Conservation (phyloP, 2,329 filamentous ascomycete species). For the Fusarium equiseti region DNA sequence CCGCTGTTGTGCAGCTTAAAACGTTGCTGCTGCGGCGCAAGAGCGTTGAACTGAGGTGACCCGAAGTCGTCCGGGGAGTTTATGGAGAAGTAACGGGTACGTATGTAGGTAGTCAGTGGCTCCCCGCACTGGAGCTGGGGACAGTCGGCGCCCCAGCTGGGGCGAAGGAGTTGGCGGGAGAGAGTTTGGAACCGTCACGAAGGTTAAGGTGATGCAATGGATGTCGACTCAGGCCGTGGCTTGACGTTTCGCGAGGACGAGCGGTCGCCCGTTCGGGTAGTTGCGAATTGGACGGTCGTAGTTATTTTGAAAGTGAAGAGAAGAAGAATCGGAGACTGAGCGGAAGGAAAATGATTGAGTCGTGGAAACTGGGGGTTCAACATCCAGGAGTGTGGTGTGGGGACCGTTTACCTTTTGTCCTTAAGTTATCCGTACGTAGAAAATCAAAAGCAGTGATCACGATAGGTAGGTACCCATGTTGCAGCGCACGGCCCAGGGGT, state of each 20-base stretch:
- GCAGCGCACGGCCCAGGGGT: slow-evolving; percentile 39
- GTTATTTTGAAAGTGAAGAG: slow-evolving; percentile 31
- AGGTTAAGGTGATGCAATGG: slow-evolving; percentile 14
- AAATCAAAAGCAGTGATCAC: slow-evolving; percentile 43
- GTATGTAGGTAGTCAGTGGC: slow-evolving; percentile 42
- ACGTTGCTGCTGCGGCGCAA: slow-evolving; percentile 34
- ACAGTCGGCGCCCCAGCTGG: slow-evolving; percentile 41
- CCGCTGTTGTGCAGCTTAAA: slow-evolving; percentile 27
- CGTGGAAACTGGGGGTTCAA: slow-evolving; percentile 48
- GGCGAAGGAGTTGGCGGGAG: slow-evolving; percentile 21
- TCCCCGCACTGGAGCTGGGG: slow-evolving; percentile 46
- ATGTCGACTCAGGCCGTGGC: slow-evolving; percentile 5
- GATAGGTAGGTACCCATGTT: slow-evolving; percentile 39
- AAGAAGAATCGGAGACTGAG: slow-evolving; percentile 39
- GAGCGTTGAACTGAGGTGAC: slow-evolving; percentile 35
- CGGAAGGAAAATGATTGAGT: slow-evolving; percentile 38
- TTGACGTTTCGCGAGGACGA: slow-evolving; percentile 11
- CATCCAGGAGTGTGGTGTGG: slow-evolving; percentile 44
- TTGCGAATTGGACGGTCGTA: slow-evolving; percentile 11
- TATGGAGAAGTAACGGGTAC: slow-evolving; percentile 44
- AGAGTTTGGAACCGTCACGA: slow-evolving; percentile 26
- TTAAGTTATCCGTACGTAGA: slow-evolving; percentile 7
- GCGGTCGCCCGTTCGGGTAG: slow-evolving; percentile 12
- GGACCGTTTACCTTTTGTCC: slow-evolving; percentile 24
- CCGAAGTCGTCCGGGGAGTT: slow-evolving; percentile 37